These are phyloP conservation scores for Phytophthora sp. DNA, from an alignment of 352 stramenopile genomes.

Conservation along the genomic window DNA sequence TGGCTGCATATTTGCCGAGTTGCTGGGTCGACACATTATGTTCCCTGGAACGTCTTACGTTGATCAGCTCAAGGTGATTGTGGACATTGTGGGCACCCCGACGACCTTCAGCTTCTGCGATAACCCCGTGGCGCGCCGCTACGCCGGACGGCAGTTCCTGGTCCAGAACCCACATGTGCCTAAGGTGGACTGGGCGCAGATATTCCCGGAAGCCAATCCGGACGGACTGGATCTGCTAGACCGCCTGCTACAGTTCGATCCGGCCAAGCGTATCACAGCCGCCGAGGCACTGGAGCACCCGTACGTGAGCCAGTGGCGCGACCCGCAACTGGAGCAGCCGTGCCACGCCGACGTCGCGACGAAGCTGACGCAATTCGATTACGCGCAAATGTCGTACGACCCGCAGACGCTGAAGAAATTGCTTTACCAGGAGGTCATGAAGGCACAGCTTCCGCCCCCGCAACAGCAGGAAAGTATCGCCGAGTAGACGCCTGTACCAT, in stretches of 20 bases:
- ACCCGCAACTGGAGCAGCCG: constrained; percentile 62
- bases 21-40: constrained; percentile 91
- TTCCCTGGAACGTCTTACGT: constrained; percentile 89
- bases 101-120: constrained; percentile 88
- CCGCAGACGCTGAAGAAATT: constrained; percentile 78
- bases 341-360: constrained; percentile 60
- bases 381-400: constrained; percentile 73
- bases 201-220: constrained; percentile 87
- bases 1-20: constrained; percentile 99
- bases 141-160: constrained; percentile 83
- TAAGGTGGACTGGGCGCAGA: constrained; percentile 76
- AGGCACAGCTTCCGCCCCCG: constrained; percentile 39
- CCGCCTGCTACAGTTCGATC: constrained; percentile 89
- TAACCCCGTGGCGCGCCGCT: constrained; percentile 84
- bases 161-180: constrained; percentile 72
- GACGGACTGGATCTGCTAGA: constrained; percentile 89
- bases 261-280: constrained; percentile 84
- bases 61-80: constrained; percentile 88
- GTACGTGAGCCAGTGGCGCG: constrained; percentile 89
- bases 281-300: constrained; percentile 86
- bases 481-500: constrained; percentile 35
- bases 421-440: constrained; percentile 87
- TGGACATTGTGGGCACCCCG: constrained; percentile 85
- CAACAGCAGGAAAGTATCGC: constrained; percentile 30
- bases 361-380: constrained; percentile 75